phyloP scores from a whole-genome alignment of 129 eudicot species.

The Flaveria ramosissima region DNA sequence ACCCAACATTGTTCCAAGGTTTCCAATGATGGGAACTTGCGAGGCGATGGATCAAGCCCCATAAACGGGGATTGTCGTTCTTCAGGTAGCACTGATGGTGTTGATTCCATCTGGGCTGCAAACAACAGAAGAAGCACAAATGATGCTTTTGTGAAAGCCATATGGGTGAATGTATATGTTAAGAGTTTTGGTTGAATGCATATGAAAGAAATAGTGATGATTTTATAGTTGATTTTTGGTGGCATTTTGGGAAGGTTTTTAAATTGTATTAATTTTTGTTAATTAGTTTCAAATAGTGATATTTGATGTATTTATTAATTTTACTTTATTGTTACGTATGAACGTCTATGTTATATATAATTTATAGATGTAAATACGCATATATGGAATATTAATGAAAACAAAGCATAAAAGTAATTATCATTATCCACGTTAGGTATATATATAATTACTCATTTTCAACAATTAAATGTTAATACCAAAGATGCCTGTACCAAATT shows the following conservation, averaged over 20 bases:
- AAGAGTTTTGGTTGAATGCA: conserved; percentile 23
- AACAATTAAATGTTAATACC: not conserved
- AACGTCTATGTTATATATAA: not conserved
- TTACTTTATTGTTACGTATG: conserved; percentile 8
- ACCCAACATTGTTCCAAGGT: conserved; percentile 31
- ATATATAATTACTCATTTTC: not conserved
- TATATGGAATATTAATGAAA: not conserved
- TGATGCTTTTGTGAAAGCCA: conserved; percentile 23
- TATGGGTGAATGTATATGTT: conserved; percentile 22
- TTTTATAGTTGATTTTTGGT: conserved; percentile 29
- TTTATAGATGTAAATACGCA: not conserved
- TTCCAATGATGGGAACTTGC: not conserved
- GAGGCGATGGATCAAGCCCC: conserved; percentile 12
- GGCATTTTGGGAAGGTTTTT: conserved; percentile 13
- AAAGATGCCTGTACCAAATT: too few relatives aligned
- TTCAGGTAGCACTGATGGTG: conserved; percentile 17
- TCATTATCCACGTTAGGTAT: not conserved
- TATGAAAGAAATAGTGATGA: conserved; percentile 21
- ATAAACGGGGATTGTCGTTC: not conserved
- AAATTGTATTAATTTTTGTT: not conserved
- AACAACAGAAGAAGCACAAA: conserved; percentile 4
- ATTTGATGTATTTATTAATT: conserved; percentile 8
- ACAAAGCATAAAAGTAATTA: not conserved
- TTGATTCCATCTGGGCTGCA: not conserved
- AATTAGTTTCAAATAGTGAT: conserved; percentile 7